phyloP scores from a whole-genome alignment of 228 moss, liverwort and hornwort genomes.

The Sphagnum fallax region DNA sequence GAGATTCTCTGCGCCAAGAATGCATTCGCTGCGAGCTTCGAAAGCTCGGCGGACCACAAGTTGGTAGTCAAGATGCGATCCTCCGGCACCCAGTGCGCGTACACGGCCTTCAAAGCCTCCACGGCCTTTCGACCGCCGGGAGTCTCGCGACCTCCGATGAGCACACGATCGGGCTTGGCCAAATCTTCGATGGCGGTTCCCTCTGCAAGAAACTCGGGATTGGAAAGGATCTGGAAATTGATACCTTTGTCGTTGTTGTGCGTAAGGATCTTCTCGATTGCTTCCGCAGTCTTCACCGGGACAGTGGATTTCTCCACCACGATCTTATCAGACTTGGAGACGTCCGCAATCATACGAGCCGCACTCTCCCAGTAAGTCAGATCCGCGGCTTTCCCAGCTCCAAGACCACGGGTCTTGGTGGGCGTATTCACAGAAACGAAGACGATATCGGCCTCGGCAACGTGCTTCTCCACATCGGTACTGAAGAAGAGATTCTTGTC shows the following conservation, averaged over 20 bases:
- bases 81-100: slow-evolving; percentile 90
- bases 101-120: slow-evolving; percentile 78
- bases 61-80: slow-evolving; percentile 89
- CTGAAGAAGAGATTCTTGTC: slow-evolving; percentile 79
- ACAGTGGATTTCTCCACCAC: slow-evolving; percentile 98
- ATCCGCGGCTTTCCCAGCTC: slow-evolving; percentile 90
- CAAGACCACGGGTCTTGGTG: slow-evolving; percentile 82
- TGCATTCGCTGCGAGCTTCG: slow-evolving; percentile 86
- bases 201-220: slow-evolving; percentile 92
- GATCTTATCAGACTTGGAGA: slow-evolving; percentile 86
- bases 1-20: slow-evolving; percentile 86
- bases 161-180: slow-evolving; percentile 71
- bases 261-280: slow-evolving; percentile 93
- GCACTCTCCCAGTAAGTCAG: slow-evolving; percentile 98
- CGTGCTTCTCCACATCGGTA: slow-evolving; percentile 71
- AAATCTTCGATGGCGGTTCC: slow-evolving; percentile 80
- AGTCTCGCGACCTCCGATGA: slow-evolving; percentile 77
- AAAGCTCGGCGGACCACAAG: slow-evolving; percentile 88
- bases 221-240: slow-evolving; percentile 94
- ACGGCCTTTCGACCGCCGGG: slow-evolving; percentile 89
- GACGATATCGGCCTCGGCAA: slow-evolving; percentile 80
- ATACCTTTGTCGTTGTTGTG: slow-evolving; percentile 78
- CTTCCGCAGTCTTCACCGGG: slow-evolving; percentile 90
- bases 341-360: slow-evolving; percentile 89
- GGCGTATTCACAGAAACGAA: slow-evolving; percentile 91